Base-by-base conservation (phyloP, 164 flowering plant species). In the Vitis rupestris region DNA sequence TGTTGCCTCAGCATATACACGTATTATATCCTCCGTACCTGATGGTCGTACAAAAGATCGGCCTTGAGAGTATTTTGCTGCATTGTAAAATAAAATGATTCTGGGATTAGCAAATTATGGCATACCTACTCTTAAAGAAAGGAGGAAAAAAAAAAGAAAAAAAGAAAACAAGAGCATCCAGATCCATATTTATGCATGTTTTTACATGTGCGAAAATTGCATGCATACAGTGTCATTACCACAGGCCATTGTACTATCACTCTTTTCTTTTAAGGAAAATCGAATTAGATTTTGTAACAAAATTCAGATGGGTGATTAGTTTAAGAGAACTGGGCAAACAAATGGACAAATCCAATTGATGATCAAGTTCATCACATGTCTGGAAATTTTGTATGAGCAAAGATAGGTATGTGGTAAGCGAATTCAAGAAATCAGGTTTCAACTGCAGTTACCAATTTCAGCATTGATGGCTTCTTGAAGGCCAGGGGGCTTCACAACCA, bases 1-100 rank as follows among this genome's bases (percentile, higher is more conserved):
- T 61, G 88, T 76, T 65, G 99, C 97, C 82, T 95, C 98, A 3
- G 97, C 98, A 78, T 95, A 95, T 10, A 95, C 90, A 30, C 97
- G 93, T 59, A 95, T 70, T 0, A 93, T 94, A 71, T 95, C 97
- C 82, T 95, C 97, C 15, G 98, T 95, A 29, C 97, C 98, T 9
- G 99, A 95, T 63, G 99, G 98, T 14, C 99, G 76, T 58, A 93
- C 73, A 80, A 95, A 95, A 49, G 89, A 85, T 58, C 98, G 81
- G 17, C 98, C 98, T 56, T 47, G 75, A 19, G 78, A 73, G 65
- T 88, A 83, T 79, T 95, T 95, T 56, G 81, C 99, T 95, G 89
- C 78, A 82, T 27, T 30, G 0, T 11, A 37, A 64, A 16, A 47
- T 48, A 30, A 58, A 50, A 50, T 10, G n/a, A 37, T 59, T 12